Evolutionary conservation across 208 protist species (phyloP).

Genomic region (Naegleria fowleri): DNA sequence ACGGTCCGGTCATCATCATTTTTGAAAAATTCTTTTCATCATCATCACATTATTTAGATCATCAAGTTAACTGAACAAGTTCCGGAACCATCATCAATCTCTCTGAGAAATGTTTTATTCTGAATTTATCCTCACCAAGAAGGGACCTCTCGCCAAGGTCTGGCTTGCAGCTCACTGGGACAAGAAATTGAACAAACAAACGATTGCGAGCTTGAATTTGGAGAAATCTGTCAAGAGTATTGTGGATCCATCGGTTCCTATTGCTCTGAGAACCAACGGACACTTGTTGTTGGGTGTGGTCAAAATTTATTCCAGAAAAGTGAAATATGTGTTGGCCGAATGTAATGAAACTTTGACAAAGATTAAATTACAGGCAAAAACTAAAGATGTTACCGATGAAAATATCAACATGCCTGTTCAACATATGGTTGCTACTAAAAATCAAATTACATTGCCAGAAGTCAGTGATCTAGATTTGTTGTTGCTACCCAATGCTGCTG

Average conservation of each 20-base stretch:
- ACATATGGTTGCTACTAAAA: background rate
- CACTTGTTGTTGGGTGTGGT: slow-evolving; percentile 68
- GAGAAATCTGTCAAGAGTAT: slow-evolving; percentile 48
- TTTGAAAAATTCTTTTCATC: no score
- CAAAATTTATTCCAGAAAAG: slow-evolving; percentile 59
- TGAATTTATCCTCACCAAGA: slow-evolving; percentile 59
- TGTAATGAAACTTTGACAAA: slow-evolving; percentile 58
- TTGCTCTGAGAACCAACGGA: slow-evolving; percentile 61
- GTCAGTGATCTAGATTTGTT: slow-evolving; percentile 2
- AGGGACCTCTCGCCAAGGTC: slow-evolving; percentile 54
- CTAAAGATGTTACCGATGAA: background rate
- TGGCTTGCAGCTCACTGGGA: slow-evolving; percentile 72
- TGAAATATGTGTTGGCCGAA: slow-evolving; percentile 57
- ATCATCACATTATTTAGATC: no score
- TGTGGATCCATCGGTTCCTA: slow-evolving; percentile 51
- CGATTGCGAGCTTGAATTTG: slow-evolving; percentile 50
- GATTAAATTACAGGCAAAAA: slow-evolving; percentile 49
- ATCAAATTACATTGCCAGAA: slow-evolving; percentile 9
- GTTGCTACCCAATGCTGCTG: background rate
- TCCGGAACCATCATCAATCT: no score
- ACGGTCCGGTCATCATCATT: no score
- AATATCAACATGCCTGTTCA: background rate
- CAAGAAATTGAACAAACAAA: slow-evolving; percentile 53
- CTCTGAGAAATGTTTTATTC: slow-evolving; percentile 62
- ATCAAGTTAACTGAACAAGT: no score